phyloP scores from a whole-genome alignment of 2,329 filamentous ascomycete genomes.

The Colletotrichum noveboracense region DNA sequence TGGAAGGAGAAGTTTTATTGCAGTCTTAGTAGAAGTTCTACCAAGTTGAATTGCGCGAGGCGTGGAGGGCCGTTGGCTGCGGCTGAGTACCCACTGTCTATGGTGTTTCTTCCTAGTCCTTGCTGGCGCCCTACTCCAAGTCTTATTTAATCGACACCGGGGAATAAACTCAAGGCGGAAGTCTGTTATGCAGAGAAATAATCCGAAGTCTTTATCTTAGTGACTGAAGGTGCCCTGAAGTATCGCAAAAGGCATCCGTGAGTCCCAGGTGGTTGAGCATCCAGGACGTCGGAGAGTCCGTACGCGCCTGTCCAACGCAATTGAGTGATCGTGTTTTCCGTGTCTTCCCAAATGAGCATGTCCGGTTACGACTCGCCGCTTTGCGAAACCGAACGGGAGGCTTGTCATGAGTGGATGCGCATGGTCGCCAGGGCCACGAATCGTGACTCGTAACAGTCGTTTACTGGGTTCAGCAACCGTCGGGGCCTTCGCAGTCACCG shows the following conservation, averaged over 20 bases:
- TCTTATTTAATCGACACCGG: not conserved
- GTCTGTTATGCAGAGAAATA: not conserved
- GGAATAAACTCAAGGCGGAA: not conserved
- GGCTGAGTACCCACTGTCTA: too few relatives aligned
- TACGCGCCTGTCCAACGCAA: not conserved
- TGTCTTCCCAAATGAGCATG: not conserved
- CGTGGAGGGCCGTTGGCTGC: too few relatives aligned
- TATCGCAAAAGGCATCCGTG: not conserved
- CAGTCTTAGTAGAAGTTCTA: too few relatives aligned
- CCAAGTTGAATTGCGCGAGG: too few relatives aligned
- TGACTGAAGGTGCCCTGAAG: not conserved
- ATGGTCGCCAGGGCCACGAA: not conserved
- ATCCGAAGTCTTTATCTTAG: not conserved
- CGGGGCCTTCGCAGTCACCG: not conserved
- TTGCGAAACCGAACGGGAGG: not conserved
- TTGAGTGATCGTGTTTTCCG: not conserved
- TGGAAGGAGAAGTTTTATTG: not conserved
- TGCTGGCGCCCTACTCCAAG: not conserved
- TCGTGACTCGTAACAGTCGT: not conserved
- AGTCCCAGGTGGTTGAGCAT: not conserved
- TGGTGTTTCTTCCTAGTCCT: not conserved
- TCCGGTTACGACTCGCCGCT: not conserved
- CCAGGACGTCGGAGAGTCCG: not conserved
- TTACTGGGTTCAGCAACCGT: not conserved
- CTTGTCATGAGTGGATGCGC: not conserved